Percentiles rank a stretch among this genome's conserved stretches.
These are phyloP conservation scores for Candida sphagnicola DNA, from an alignment of 805 yeast species.

Conservation along the genomic window DNA sequence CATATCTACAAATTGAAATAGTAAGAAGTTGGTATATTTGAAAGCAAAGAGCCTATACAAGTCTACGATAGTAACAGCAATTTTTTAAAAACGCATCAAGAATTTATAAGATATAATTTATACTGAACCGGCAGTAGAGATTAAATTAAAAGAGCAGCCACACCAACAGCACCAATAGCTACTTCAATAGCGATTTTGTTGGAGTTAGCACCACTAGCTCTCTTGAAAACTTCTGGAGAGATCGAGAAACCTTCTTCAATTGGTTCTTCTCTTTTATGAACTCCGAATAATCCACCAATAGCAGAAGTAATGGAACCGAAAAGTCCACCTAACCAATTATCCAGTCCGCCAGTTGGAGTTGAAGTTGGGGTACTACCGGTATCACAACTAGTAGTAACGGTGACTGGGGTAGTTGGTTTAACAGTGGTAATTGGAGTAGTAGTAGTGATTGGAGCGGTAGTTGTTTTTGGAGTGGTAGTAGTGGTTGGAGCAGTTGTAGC, in stretches of 20 bases:
- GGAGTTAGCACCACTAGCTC: conserved; percentile 1
- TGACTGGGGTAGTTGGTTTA: conserved; percentile 1
- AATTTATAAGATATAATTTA: neutral
- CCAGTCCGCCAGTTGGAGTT: neutral
- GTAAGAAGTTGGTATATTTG: neutral
- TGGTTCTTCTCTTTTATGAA: neutral
- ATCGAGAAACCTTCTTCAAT: neutral
- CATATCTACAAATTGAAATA: too few species aligned
- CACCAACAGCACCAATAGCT: conserved; percentile 2
- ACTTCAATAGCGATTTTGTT: conserved; percentile 2
- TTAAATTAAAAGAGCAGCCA: conserved; percentile 3
- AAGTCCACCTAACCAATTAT: too few species aligned
- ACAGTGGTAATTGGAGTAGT: conserved; percentile 7
- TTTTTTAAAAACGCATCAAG: neutral
- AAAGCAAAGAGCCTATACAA: neutral
- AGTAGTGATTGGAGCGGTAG: conserved; percentile 6
- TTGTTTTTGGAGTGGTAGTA: conserved; percentile 6
- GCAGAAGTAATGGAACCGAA: neutral
- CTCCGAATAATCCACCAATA: neutral
- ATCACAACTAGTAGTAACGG: neutral
- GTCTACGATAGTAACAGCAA: neutral
- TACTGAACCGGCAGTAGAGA: conserved; percentile 2
- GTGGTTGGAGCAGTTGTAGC: conserved; percentile 1
- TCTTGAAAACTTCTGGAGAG: conserved; percentile 1
- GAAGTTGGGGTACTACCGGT: neutral